Evolutionary conservation across 495 filamentous ascomycete genomes (phyloP), one percentile per base, ranked within the genome.

Genomic region (Penicillium arizonense): DNA sequence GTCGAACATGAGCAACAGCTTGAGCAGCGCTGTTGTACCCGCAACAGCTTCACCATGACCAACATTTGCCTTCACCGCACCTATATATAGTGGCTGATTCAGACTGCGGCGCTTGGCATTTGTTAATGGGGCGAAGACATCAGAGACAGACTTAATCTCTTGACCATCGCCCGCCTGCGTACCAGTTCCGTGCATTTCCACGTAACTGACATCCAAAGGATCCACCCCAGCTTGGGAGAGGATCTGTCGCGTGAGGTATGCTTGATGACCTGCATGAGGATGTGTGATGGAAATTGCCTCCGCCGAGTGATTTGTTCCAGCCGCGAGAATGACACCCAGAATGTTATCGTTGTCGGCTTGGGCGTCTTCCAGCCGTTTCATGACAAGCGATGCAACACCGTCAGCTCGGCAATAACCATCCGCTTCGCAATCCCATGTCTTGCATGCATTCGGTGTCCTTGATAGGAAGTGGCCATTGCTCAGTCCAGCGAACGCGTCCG

Each of bases 381-480:
- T 30, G 5, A 80, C 57, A 0, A 80, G 34, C 2, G 67, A 65
- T 1, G 64, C 78, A 11, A 79, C 63, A 3, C 65, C 77, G 0
- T 82, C 79, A 3, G 57, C 75, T 50, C 87, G 80, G 58, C 85
- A 87, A 63, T 90, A 91, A 0, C 87, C 87, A 63, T 90, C 84
- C 3, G 87, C 87, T 26, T 74, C 75, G 49, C 81, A 73, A 57
- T 88, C 86, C 46, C 85, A 89, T 0, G 85, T 82, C 28, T 89
- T 85, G 67, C 88, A 91, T 34, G 76, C 73, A 64, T 90, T 30
- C 4, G 84, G 54, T 39, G 78, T 85, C 55, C 84, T 85, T 13
- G 85, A 88, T 42, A 90, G 68, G 70, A 90, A 89, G 62, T 88
- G 81, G 2, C 83, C 86, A 50, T 81, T 75, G 60, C 80, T 82